Evolutionary conservation across 75 land plant genomes (phyloP).

Genomic region (Azolla pinnata): DNA sequence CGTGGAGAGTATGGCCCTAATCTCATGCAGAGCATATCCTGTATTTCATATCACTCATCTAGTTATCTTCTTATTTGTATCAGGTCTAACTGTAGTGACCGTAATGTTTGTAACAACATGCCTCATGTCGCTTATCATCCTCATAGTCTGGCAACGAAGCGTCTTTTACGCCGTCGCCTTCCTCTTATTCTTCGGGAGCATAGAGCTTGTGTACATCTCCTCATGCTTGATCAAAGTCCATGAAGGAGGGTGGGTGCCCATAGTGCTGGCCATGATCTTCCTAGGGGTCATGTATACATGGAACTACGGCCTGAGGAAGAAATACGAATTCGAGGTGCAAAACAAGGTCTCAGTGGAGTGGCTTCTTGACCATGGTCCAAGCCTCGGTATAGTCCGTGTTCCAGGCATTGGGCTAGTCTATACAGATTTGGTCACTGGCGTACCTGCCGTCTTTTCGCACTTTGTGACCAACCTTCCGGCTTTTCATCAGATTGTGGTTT

Average conservation of each 20-base stretch:
- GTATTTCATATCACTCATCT: no score
- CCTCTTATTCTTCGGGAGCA: slow-evolving; percentile 40
- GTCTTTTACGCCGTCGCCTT: slow-evolving; percentile 39
- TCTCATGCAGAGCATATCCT: no score
- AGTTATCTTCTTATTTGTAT: no score
- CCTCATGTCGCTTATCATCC: slow-evolving; percentile 65
- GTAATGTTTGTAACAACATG: slow-evolving; percentile 77
- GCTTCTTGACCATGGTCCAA: slow-evolving; percentile 29
- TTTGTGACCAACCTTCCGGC: slow-evolving; percentile 39
- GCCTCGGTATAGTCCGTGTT: slow-evolving; percentile 36
- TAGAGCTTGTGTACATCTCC: slow-evolving; percentile 30
- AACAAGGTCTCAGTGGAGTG: slow-evolving; percentile 32
- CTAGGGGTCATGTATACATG: slow-evolving; percentile 35
- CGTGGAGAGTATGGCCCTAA: no score
- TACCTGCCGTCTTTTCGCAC: slow-evolving; percentile 35
- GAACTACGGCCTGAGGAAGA: slow-evolving; percentile 38
- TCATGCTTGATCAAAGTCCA: slow-evolving; percentile 31
- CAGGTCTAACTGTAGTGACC: slow-evolving; percentile 70
- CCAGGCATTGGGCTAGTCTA: slow-evolving; percentile 36
- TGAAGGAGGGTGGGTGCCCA: slow-evolving; percentile 41
- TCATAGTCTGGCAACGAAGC: slow-evolving; percentile 48
- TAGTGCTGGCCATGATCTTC: slow-evolving; percentile 31
- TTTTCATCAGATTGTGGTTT: slow-evolving; percentile 29
- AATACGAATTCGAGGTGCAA: slow-evolving; percentile 36
- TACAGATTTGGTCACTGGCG: slow-evolving; percentile 31